Base-by-base conservation (phyloP, 768 basidiomycete species). In the Boletus patriciae region DNA sequence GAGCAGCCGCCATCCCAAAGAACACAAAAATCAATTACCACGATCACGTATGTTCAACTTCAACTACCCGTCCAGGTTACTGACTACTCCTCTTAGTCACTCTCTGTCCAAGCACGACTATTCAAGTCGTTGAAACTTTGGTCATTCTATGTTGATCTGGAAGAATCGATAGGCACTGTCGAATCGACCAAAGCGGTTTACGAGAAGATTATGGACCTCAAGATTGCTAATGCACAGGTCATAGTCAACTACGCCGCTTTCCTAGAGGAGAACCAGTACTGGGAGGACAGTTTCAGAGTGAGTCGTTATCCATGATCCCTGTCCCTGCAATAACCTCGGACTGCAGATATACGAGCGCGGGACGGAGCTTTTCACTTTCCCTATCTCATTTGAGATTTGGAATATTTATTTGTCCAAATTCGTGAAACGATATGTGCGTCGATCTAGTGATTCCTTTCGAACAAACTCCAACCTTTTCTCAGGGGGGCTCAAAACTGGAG, bases 61-160 rank as follows among this genome's bases (percentile, higher is more conserved):
- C 10, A 10, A 18, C 40, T 37, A 43, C 42, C 31, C 37, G 11
- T 54, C 18, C 37, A 46, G 43, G 19, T 25, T 56, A 36, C 61
- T 70, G 52, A 68, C 58, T 25, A 37, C 27, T 54, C 25, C 16
- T 40, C 52, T 41, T 62, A 97, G 93, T 76, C 87, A 3, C 79
- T 98, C 23, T 78, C 94, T 18, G 89, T 88, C 1, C 97, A 98
- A 78, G 78, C 83, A 5, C 86, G 97, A 23, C 76, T 99, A 44
- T 98, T 99, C 84, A 99, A 99, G 69, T 97, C 94, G 0, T 77
- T 99, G 55, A 99, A 99, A 71, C 82, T 99, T 1, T 99, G 97
- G 97, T 97, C 95, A 0, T 98, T 97, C 78, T 98, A 96, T 68
- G 90, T 96, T 63, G 97, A 99, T 67, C 80, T 98, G 18, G 95